Conservation (phyloP, 148 eudicot species). For the Cornus controversa region DNA sequence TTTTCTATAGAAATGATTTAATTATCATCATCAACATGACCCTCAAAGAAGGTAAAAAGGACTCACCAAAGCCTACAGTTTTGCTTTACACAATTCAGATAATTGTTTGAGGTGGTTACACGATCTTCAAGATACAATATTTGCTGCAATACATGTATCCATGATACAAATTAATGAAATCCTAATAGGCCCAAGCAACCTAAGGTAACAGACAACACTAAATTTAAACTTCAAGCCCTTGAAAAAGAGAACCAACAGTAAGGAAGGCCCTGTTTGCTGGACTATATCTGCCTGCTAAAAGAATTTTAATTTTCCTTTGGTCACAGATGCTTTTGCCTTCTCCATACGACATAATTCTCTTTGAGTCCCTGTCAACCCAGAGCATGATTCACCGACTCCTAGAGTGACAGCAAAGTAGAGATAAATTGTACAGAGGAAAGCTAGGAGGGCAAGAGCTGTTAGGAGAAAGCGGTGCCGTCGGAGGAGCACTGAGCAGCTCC, state of each 20-base stretch:
- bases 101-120: neutral
- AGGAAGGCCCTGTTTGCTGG: neutral
- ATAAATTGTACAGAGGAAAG: conserved; percentile 74
- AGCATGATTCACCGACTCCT: conserved; percentile 51
- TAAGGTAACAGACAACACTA: neutral
- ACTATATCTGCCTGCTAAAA: conserved; percentile 20
- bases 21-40: neutral
- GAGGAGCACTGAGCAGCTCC: conserved; percentile 56
- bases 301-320: conserved; percentile 64
- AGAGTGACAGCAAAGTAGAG: conserved; percentile 88
- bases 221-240: neutral
- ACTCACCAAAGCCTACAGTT: neutral
- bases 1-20: neutral
- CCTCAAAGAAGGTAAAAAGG: neutral
- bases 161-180: conserved; percentile 12
- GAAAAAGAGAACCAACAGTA: conserved; percentile 2
- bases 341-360: conserved; percentile 55
- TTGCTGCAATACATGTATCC: neutral
- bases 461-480: conserved; percentile 83
- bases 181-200: neutral
- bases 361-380: conserved; percentile 52
- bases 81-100: neutral
- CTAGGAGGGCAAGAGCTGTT: conserved; percentile 71
- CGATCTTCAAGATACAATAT: neutral
- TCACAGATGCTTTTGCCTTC: conserved; percentile 44